These are phyloP conservation scores for Hyphopichia wangnamkhiaoensis DNA, from an alignment of 1,139 yeast species.

Conservation along the genomic window DNA sequence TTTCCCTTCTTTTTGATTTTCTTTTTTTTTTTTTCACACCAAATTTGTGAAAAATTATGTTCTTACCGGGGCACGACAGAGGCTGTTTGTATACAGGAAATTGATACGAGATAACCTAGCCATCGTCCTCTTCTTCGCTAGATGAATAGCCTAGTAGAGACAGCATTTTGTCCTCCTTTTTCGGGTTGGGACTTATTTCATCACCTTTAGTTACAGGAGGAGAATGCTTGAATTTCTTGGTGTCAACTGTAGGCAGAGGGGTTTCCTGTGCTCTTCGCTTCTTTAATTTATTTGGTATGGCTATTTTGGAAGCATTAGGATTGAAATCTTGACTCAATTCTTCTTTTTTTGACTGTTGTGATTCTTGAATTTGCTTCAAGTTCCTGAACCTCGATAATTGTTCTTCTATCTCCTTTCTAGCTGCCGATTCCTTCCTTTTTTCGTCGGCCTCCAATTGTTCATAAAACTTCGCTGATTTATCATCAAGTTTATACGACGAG, in stretches of 20 bases:
- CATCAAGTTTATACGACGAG: conserved; percentile 38
- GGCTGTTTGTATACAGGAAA: background rate
- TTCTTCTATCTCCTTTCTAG: conserved; percentile 6
- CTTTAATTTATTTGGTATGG: background rate
- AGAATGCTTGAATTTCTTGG: background rate
- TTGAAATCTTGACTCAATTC: no score
- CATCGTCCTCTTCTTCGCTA: background rate
- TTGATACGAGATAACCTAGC: no score
- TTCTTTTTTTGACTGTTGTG: no score
- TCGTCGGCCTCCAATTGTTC: conserved; percentile 20
- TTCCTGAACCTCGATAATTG: background rate
- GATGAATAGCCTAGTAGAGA: background rate
- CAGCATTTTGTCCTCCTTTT: background rate
- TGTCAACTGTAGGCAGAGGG: background rate
- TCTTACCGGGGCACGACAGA: background rate
- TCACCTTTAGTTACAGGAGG: background rate
- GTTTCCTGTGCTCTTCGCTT: background rate
- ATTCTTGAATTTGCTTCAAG: background rate
- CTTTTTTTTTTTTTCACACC: background rate
- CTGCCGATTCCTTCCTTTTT: conserved; percentile 13
- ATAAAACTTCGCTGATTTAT: conserved; percentile 29
- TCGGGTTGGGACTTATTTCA: background rate
- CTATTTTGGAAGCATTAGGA: no score
- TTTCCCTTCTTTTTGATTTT: no score
- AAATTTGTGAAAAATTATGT: background rate